These are phyloP conservation scores for Ceratocystis variospora DNA, from an alignment of 2,329 filamentous ascomycete genomes.

Conservation along the genomic window DNA sequence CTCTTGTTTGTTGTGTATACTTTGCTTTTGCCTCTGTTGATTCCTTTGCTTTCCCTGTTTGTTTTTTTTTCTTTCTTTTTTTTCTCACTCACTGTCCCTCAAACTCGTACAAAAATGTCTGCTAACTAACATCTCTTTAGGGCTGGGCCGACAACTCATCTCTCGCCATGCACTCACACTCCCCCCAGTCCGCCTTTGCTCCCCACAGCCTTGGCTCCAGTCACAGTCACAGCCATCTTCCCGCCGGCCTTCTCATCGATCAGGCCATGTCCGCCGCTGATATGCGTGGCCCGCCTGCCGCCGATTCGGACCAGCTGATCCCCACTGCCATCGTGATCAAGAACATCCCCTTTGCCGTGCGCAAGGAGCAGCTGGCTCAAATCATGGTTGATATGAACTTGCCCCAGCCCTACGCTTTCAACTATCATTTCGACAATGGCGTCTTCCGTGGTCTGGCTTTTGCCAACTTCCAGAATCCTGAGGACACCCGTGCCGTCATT, in stretches of 20 bases:
- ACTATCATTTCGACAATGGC: slow-evolving; percentile 97
- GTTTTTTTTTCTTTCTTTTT: not conserved
- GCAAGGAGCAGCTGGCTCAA: slow-evolving; percentile 85
- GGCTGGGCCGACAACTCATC: slow-evolving; percentile 38
- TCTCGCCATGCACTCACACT: slow-evolving; percentile 29
- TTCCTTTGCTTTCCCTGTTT: no score
- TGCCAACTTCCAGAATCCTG: slow-evolving; percentile 91
- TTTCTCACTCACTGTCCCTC: not conserved
- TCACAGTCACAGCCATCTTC: slow-evolving; percentile 27
- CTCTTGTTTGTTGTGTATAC: no score
- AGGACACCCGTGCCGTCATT: slow-evolving; percentile 87
- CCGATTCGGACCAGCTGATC: slow-evolving; percentile 72
- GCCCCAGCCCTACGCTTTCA: slow-evolving; percentile 94
- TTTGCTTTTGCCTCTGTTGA: no score
- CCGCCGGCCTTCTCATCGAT: slow-evolving; percentile 33
- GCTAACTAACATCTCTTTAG: slow-evolving; percentile 23
- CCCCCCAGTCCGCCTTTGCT: slow-evolving; percentile 27
- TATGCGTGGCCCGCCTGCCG: slow-evolving; percentile 29
- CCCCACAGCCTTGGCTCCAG: slow-evolving; percentile 27
- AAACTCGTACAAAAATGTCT: slow-evolving; percentile 21
- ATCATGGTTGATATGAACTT: slow-evolving; percentile 92
- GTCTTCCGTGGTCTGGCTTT: slow-evolving; percentile 94
- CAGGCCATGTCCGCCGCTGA: slow-evolving; percentile 24
- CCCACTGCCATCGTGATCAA: slow-evolving; percentile 98
- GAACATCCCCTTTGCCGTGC: slow-evolving; percentile 96